Conservation (phyloP, 176 grass and related monocot species). For the Bromus sterilis region DNA sequence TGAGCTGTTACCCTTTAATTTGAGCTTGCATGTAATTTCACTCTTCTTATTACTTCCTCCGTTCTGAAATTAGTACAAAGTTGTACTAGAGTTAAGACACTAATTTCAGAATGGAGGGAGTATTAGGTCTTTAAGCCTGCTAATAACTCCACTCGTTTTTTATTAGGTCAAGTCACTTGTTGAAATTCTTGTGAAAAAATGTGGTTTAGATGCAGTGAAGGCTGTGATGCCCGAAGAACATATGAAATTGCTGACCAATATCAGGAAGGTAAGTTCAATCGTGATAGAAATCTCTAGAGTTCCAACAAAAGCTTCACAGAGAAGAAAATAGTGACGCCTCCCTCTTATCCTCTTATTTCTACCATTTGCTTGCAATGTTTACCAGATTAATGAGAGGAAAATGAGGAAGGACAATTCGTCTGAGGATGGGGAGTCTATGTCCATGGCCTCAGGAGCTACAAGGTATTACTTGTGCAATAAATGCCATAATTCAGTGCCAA, state of each 20-base stretch:
- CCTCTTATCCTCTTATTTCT: not conserved
- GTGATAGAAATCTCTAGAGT: not conserved
- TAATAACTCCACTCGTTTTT: not conserved
- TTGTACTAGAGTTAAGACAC: too few relatives aligned
- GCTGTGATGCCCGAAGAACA: conserved; percentile 94
- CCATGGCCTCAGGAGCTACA: conserved; percentile 53
- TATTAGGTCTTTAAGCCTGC: conserved; percentile 25
- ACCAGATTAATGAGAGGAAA: conserved; percentile 75
- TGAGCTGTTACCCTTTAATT: not conserved
- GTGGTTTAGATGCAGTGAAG: conserved; percentile 92
- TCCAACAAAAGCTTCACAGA: not conserved
- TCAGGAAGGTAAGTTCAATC: conserved; percentile 61
- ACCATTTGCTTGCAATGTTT: conserved; percentile 6
- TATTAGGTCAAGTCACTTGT: conserved; percentile 79
- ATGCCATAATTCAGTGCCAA: not conserved
- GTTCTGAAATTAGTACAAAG: too few relatives aligned
- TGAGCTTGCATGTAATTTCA: not conserved
- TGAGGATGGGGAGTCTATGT: conserved; percentile 48
- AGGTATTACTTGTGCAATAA: conserved; percentile 38
- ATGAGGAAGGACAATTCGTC: conserved; percentile 69
- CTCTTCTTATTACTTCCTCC: not conserved
- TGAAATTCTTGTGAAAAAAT: conserved; percentile 94
- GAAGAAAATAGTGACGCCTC: not conserved
- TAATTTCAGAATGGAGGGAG: too few relatives aligned
- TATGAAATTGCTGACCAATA: conserved; percentile 87